Conservation (phyloP, 2,329 filamentous ascomycete species). For the Alternaria angustiovoidea region DNA sequence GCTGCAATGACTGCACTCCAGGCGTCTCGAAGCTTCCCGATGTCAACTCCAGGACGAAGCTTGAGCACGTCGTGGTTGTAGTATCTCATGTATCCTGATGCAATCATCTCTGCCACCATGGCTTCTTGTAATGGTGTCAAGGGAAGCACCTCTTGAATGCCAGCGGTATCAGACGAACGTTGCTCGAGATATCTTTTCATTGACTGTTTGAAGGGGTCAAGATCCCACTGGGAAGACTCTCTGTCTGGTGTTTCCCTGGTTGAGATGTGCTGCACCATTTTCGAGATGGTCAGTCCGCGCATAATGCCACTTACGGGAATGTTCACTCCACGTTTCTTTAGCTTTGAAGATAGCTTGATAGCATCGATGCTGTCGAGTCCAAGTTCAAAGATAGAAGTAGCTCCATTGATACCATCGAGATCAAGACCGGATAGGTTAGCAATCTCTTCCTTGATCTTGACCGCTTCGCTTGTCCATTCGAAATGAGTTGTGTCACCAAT, state of each 20-base stretch:
- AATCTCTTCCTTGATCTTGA: conserved; percentile 67
- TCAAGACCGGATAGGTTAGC: conserved; percentile 66
- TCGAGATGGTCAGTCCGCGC: conserved; percentile 71
- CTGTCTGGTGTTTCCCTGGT: conserved; percentile 5
- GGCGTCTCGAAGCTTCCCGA: conserved; percentile 65
- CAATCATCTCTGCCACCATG: conserved; percentile 82
- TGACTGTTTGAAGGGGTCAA: conserved; percentile 31
- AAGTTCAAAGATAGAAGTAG: conserved; percentile 77
- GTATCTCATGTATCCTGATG: conserved; percentile 77
- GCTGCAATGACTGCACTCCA: conserved; percentile 67
- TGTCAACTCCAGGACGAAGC: conserved; percentile 63
- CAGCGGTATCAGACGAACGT: conserved; percentile 43
- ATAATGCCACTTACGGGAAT: conserved; percentile 81
- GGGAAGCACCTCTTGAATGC: conserved; percentile 70
- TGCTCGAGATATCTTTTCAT: conserved; percentile 54
- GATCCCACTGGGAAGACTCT: conserved; percentile 17
- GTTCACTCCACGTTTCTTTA: conserved; percentile 67
- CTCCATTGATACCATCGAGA: conserved; percentile 61
- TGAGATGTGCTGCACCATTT: conserved; percentile 58
- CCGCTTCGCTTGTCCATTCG: conserved; percentile 66
- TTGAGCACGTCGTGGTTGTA: conserved; percentile 84
- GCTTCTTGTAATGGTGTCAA: conserved; percentile 86
- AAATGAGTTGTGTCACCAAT: conserved; percentile 50
- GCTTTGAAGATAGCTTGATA: conserved; percentile 79
- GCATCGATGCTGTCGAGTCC: conserved; percentile 92